A percentile compares a stretch with the other conserved stretches of the same genome.
phyloP scores from a whole-genome alignment of 2,329 filamentous ascomycete genomes.

The Colletotrichum chlorophyti region DNA sequence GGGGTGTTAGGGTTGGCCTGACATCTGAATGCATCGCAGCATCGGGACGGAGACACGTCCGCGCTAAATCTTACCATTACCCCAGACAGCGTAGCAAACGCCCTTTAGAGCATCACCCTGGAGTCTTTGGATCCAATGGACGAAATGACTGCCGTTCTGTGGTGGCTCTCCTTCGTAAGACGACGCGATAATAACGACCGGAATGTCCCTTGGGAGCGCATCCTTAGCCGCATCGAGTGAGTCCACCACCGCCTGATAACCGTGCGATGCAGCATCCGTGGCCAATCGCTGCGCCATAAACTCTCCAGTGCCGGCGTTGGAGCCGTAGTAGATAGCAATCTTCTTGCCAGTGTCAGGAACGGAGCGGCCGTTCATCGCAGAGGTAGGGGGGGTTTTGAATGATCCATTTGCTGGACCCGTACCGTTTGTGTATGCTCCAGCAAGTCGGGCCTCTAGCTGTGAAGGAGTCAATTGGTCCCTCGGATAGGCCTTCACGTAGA shows the following conservation, averaged over 20 bases:
- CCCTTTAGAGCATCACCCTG: conserved; percentile 55
- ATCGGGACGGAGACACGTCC: no score
- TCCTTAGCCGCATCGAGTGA: conserved; percentile 64
- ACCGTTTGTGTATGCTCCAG: conserved; percentile 36
- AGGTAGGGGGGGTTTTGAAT: neutral
- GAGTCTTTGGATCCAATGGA: conserved; percentile 64
- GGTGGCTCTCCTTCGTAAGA: conserved; percentile 75
- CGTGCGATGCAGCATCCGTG: conserved; percentile 58
- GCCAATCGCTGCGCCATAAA: conserved; percentile 67
- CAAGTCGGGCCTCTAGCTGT: conserved; percentile 53
- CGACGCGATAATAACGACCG: conserved; percentile 69
- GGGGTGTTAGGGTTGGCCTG: neutral
- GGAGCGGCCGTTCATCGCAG: neutral
- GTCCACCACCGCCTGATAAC: conserved; percentile 60
- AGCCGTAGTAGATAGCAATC: conserved; percentile 72
- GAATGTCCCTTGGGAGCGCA: conserved; percentile 61
- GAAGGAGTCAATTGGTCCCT: conserved; percentile 46
- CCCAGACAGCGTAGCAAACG: conserved; percentile 70
- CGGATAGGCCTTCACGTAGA: conserved; percentile 63
- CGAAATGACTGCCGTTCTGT: conserved; percentile 72
- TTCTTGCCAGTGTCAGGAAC: conserved; percentile 34
- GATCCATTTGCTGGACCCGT: neutral
- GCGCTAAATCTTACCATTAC: conserved; percentile 58
- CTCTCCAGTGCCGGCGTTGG: conserved; percentile 74
- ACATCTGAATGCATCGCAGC: neutral